phyloP scores from a whole-genome alignment of 2,329 filamentous ascomycete genomes.

The Byssothecium circinans region DNA sequence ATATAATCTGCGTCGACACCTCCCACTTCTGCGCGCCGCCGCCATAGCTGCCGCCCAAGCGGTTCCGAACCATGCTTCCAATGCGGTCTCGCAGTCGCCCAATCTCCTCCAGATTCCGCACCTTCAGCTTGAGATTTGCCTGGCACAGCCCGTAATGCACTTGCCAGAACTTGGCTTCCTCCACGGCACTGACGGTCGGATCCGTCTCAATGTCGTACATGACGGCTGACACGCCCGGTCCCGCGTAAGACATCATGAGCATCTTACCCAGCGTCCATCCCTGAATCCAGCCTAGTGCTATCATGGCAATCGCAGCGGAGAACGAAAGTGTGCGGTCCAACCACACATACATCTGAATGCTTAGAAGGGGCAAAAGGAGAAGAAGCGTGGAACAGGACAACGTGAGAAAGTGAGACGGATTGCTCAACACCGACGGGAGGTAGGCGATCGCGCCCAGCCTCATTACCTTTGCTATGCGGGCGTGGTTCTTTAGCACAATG shows the following conservation, averaged over 20 bases:
- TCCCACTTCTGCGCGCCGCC: constrained; percentile 84
- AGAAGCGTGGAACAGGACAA: constrained; percentile 82
- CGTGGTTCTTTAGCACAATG: constrained; percentile 85
- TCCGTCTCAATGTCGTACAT: constrained; percentile 83
- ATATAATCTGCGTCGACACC: constrained; percentile 78
- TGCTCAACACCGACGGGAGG: constrained; percentile 84
- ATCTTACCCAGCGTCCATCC: constrained; percentile 87
- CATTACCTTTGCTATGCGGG: constrained; percentile 89
- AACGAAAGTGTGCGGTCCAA: constrained; percentile 81
- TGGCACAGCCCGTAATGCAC: constrained; percentile 96
- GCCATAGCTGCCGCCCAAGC: constrained; percentile 85
- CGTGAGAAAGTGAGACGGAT: constrained; percentile 93
- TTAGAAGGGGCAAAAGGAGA: constrained; percentile 78
- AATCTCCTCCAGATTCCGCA: constrained; percentile 66
- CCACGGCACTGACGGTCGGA: constrained; percentile 71
- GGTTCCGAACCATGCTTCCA: constrained; percentile 76
- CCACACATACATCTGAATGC: constrained; percentile 77
- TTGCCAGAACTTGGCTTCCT: constrained; percentile 97
- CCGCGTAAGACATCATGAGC: constrained; percentile 87
- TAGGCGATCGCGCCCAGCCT: constrained; percentile 79
- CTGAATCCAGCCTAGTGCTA: constrained; percentile 78
- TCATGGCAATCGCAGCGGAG: constrained; percentile 85
- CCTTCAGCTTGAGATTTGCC: constrained; percentile 84
- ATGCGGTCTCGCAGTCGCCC: constrained; percentile 75
- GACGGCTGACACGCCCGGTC: constrained; percentile 67